These are phyloP conservation scores for Lachnellula suecica DNA, from an alignment of 2,329 filamentous ascomycete genomes.

Conservation along the genomic window DNA sequence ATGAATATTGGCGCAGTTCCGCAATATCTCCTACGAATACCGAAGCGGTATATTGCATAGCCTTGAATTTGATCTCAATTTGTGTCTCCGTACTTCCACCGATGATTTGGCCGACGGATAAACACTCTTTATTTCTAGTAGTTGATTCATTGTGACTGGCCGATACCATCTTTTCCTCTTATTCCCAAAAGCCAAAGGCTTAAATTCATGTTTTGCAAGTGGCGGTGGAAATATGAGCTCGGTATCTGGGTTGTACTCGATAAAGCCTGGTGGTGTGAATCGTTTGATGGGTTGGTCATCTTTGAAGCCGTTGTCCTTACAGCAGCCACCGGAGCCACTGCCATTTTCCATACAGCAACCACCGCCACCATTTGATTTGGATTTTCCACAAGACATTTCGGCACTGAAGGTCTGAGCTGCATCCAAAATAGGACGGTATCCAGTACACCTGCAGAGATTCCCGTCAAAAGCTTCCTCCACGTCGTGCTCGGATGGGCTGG, in stretches of 20 bases:
- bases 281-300: conserved; percentile 57
- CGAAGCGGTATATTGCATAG: conserved; percentile 82
- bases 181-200: conserved; percentile 84
- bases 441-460: conserved; percentile 91
- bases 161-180: conserved; percentile 94
- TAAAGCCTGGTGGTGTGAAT: conserved; percentile 88
- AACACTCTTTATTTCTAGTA: conserved; percentile 86
- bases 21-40: conserved; percentile 93
- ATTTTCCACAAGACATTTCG: conserved; percentile 47
- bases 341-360: conserved; percentile 72
- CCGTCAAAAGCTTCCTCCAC: conserved; percentile 97
- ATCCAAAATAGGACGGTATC: conserved; percentile 90
- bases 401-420: conserved; percentile 84
- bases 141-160: conserved; percentile 80
- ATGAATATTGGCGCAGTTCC: conserved; percentile 78
- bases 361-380: conserved; percentile 46
- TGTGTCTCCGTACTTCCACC: conserved; percentile 96
- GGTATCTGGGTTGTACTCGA: conserved; percentile 90
- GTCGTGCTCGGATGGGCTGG: conserved; percentile 73
- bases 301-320: conserved; percentile 58
- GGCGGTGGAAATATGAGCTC: conserved; percentile 92
- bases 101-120: conserved; percentile 86
- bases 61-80: conserved; percentile 98
- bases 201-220: conserved; percentile 79
- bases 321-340: conserved; percentile 58